A percentile compares a stretch with the other conserved stretches of the same genome.
These are phyloP conservation scores for Brassica carinata DNA, from an alignment of 345 rosid genomes.

Conservation along the genomic window DNA sequence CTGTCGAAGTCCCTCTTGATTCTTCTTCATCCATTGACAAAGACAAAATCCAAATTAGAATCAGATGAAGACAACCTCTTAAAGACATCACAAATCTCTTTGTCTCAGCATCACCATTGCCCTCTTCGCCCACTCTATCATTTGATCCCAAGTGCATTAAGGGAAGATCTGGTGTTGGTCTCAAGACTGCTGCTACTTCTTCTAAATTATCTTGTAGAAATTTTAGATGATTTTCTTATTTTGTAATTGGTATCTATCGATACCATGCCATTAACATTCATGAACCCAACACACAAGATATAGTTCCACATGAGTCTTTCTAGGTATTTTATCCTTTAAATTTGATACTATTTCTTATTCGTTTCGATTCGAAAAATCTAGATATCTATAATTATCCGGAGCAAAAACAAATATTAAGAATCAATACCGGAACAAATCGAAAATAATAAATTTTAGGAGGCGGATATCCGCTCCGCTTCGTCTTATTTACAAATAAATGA, in stretches of 20 bases:
- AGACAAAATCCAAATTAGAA: slow-evolving; percentile 27
- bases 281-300: slow-evolving; percentile 16
- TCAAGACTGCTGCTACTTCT: slow-evolving; percentile 13
- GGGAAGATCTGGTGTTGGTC: slow-evolving; percentile 23
- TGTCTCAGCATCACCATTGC: slow-evolving; percentile 15
- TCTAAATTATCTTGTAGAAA: slow-evolving; percentile 35
- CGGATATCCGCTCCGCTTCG: no score
- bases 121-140: slow-evolving; percentile 19
- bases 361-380: no score
- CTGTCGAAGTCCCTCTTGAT: slow-evolving; percentile 7
- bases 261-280: slow-evolving; percentile 15
- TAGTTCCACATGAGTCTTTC: neutral
- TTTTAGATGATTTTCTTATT: slow-evolving; percentile 27
- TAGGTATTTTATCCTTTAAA: no score
- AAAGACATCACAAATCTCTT: slow-evolving; percentile 41
- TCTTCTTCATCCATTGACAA: slow-evolving; percentile 15
- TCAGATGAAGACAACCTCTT: slow-evolving; percentile 37
- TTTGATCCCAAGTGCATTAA: slow-evolving; percentile 35
- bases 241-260: slow-evolving; percentile 12
- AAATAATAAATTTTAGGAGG: no score
- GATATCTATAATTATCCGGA: no score
- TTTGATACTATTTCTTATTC: no score
- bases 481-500: no score
- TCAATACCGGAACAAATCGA: no score
- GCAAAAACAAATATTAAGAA: no score